Evolutionary conservation across 805 yeast genomes (phyloP).

Genomic region (Sugiyamaella chiloensis): DNA sequence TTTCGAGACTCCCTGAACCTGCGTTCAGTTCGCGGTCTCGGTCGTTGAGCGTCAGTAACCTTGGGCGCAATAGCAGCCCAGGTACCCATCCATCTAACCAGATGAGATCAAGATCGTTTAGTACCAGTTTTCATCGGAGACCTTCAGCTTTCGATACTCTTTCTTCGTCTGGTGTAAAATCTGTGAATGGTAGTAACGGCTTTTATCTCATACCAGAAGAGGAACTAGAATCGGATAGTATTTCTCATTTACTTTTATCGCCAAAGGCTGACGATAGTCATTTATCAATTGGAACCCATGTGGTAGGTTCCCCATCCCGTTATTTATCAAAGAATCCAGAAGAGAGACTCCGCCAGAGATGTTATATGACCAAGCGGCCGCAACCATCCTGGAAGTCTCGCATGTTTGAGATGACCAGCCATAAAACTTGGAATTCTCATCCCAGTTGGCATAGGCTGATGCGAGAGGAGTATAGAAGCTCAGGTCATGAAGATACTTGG

Average conservation of each 20-base stretch:
- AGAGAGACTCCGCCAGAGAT: constrained; percentile 19
- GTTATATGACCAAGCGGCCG: constrained; percentile 23
- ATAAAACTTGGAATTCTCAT: constrained; percentile 18
- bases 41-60: background rate
- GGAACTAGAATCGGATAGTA: background rate
- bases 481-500: constrained; percentile 26
- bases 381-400: constrained; percentile 21
- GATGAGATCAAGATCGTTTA: background rate
- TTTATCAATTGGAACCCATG: too few relatives aligned
- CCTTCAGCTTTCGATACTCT: constrained; percentile 1
- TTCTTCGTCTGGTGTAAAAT: background rate
- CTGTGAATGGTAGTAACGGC: background rate
- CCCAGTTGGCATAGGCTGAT: constrained; percentile 28
- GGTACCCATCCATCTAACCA: background rate
- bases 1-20: too few relatives aligned
- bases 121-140: background rate
- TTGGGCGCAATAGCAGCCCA: background rate
- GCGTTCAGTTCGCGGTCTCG: background rate
- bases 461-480: constrained; percentile 21
- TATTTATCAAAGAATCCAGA: constrained; percentile 18
- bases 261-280: too few relatives aligned
- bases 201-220: constrained; percentile 1
- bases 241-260: background rate
- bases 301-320: background rate
- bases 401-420: constrained; percentile 9